Percentiles rank a stretch among this genome's conserved stretches.
Conservation (phyloP, 305 asterid genomes). For the Fraxinus floribunda region DNA sequence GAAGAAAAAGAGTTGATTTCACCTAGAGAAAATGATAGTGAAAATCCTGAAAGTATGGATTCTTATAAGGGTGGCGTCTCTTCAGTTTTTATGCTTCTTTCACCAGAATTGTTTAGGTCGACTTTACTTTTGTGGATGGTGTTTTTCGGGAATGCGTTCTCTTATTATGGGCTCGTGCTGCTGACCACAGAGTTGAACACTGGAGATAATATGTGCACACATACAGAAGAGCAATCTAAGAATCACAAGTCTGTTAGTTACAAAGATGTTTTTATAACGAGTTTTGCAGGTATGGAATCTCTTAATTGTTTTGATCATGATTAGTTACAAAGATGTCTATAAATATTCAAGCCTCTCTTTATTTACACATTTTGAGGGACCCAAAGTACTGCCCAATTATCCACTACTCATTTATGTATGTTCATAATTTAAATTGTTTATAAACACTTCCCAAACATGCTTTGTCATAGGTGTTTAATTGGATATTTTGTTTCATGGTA, state of each 20-base stretch:
- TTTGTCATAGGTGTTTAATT: not conserved
- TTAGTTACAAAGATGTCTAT: too few relatives aligned
- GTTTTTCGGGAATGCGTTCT: slow-evolving; percentile 67
- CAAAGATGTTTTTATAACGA: slow-evolving; percentile 59
- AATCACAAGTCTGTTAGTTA: slow-evolving; percentile 46
- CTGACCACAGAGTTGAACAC: slow-evolving; percentile 68
- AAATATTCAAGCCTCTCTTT: not conserved
- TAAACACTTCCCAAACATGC: not conserved
- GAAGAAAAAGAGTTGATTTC: slow-evolving; percentile 47
- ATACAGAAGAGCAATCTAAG: slow-evolving; percentile 26
- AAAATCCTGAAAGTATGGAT: slow-evolving; percentile 23
- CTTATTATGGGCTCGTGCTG: slow-evolving; percentile 69
- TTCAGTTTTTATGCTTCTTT: slow-evolving; percentile 49
- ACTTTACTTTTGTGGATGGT: slow-evolving; percentile 68
- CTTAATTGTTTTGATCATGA: not conserved
- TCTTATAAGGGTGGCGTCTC: slow-evolving; percentile 41
- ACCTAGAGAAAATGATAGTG: slow-evolving; percentile 24
- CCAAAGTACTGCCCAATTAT: not conserved
- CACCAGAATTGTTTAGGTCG: slow-evolving; percentile 58
- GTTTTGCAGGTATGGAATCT: slow-evolving; percentile 57
- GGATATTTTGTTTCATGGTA: not conserved
- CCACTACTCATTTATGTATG: not conserved
- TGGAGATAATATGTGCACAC: slow-evolving; percentile 35
- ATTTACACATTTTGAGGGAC: not conserved
- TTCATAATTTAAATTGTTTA: too few relatives aligned